A percentile compares a stretch with the other conserved stretches of the same genome.
Conservation (phyloP, 352 stramenopile genomes). For the Phytophthora brassicae region DNA sequence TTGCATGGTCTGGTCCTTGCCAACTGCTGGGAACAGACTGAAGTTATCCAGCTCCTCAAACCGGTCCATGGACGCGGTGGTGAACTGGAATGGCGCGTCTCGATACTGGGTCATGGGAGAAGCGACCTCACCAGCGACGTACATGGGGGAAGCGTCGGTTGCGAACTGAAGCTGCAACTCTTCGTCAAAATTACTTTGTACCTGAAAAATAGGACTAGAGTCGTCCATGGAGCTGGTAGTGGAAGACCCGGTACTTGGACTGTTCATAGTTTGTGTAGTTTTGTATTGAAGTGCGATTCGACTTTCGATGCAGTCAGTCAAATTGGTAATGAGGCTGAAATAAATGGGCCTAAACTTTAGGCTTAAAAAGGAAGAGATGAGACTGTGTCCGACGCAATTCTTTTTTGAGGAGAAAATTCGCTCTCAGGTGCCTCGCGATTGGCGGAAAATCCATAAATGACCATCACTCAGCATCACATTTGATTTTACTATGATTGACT, state of each 20-base stretch:
- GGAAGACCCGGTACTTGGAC: conserved; percentile 17
- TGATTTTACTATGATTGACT: not conserved
- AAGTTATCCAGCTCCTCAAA: conserved; percentile 27
- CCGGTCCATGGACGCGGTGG: conserved; percentile 20
- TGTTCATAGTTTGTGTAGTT: conserved; percentile 31
- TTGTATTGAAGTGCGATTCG: conserved; percentile 17
- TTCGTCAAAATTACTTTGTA: conserved; percentile 25
- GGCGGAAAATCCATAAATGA: conserved; percentile 11
- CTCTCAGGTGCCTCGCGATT: conserved; percentile 6
- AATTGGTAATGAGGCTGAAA: conserved; percentile 19
- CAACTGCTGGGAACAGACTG: conserved; percentile 4
- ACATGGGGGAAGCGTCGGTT: not conserved
- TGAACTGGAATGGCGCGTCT: conserved; percentile 52
- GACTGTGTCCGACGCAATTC: conserved; percentile 2
- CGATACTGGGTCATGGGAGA: conserved; percentile 40
- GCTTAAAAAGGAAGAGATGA: no score
- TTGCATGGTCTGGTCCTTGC: conserved; percentile 12
- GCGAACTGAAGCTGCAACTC: conserved; percentile 37
- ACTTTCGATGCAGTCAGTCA: conserved; percentile 6
- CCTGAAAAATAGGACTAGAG: conserved; percentile 20
- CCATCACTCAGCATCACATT: not conserved
- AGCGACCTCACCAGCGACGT: conserved; percentile 13
- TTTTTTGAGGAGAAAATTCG: conserved; percentile 28
- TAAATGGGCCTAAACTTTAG: no score
- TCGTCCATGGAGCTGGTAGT: conserved; percentile 18